Conservation (phyloP, 768 basidiomycete species). For the Gloeostereum incarnatum region DNA sequence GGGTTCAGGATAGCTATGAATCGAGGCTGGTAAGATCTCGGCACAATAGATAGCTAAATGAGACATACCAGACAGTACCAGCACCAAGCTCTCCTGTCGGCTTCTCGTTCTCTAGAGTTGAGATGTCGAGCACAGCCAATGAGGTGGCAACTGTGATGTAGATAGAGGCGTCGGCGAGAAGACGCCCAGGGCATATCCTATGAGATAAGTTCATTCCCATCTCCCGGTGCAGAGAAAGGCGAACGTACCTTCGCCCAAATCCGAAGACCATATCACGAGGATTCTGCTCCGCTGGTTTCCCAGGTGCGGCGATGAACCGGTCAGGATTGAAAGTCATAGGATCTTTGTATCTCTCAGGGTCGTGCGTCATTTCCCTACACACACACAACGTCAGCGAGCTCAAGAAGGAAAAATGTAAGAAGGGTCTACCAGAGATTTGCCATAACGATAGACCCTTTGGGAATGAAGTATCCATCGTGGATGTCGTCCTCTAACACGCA, state of each 20-base stretch:
- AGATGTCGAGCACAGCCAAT: too few species aligned
- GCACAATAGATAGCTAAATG: too few species aligned
- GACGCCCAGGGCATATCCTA: too few species aligned
- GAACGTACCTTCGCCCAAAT: constrained; percentile 7
- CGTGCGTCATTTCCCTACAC: constrained; percentile 12
- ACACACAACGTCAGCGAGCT: background rate
- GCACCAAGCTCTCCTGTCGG: too few species aligned
- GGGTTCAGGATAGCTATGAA: too few species aligned
- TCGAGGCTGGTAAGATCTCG: too few species aligned
- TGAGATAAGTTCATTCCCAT: too few species aligned
- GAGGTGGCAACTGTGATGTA: too few species aligned
- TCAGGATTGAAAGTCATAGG: constrained; percentile 9
- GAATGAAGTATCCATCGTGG: constrained; percentile 27
- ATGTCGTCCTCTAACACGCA: constrained; percentile 19
- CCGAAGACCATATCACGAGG: constrained; percentile 5
- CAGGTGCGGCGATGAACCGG: constrained; percentile 3
- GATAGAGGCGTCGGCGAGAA: too few species aligned
- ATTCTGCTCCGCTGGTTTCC: constrained; percentile 3
- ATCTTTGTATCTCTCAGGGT: constrained; percentile 6
- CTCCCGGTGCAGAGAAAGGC: too few species aligned
- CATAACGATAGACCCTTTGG: constrained; percentile 19
- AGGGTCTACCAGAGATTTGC: constrained; percentile 11
- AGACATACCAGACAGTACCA: too few species aligned
- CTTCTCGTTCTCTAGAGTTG: too few species aligned
- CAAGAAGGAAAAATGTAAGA: background rate